Base-by-base conservation (phyloP, 2,329 filamentous ascomycete genomes). In the Pyricularia sp. region DNA sequence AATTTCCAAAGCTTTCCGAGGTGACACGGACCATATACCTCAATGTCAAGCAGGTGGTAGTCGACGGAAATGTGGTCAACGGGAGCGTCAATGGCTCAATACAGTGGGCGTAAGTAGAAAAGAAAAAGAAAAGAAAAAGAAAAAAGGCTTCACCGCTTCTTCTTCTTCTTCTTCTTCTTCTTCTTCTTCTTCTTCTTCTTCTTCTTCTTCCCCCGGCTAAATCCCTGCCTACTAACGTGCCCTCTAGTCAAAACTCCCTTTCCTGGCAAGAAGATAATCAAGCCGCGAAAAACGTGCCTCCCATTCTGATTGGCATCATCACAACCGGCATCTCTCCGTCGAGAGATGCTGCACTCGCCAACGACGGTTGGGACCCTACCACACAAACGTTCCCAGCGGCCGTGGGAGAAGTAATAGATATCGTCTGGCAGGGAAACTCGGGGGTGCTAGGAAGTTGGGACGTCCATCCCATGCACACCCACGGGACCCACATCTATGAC, bases 321-420 rank as follows among this genome's bases (percentile, higher is more conserved):
- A 68, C 75, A 35, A 75, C 76, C n/a, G 79, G 79, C 2, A 71
- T 76, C 24, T 79, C 79, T 1, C 71, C 71, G 1, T 73, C 84
- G 70, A 84, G 83, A 69, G 74, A 77, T 0, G 76, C 74, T 0
- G 83, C 84, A 0, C 26, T 83, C 0, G 70, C 71, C 13, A 81
- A 84, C 68, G 67, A 74, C 19, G 83, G 82, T 19, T 84, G 81
- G 75, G 84, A 87, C 66, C 82, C 82, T 0, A 68, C 66, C 0
- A 81, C 77, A 0, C 72, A 74, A 12, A 77, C 79, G 0, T 87
- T 80, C 70, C 81, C 84, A 0, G 83, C 81, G 0, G 75, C 77
- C 59, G 70, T 84, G 1, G 84, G 83, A 30, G 84, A 87, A 69
- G 79, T 84, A 0, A 71, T 84, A 3, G 81, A 84, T 65, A 80